A percentile compares a stretch with the other conserved stretches of the same genome.
Conservation (phyloP, 2,329 filamentous ascomycete species). For the Colletotrichum costaricense region DNA sequence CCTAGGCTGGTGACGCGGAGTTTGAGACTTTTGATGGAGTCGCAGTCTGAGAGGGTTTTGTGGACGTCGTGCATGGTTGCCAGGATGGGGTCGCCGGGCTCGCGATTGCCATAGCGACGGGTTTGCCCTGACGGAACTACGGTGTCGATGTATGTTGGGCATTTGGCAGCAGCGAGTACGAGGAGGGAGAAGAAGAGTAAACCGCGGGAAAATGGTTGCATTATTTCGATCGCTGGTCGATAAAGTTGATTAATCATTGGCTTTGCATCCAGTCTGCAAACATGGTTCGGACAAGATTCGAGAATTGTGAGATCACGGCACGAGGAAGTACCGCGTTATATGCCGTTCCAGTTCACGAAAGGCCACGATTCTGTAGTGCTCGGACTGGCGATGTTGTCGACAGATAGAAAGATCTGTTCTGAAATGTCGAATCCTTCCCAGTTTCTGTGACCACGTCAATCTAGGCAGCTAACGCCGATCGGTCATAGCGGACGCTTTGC, state of each 20-base stretch:
- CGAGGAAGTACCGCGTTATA: neutral
- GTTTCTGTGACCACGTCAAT: neutral
- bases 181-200: neutral
- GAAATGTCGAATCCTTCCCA: neutral
- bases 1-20: slow-evolving; percentile 15
- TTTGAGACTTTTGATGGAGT: slow-evolving; percentile 16
- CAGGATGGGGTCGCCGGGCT: slow-evolving; percentile 11
- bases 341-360: neutral
- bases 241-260: too few relatives aligned
- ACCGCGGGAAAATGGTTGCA: neutral
- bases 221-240: too few relatives aligned
- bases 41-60: neutral
- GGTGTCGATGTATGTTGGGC: slow-evolving; percentile 24
- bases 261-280: too few relatives aligned
- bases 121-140: neutral
- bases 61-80: slow-evolving; percentile 19
- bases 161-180: neutral
- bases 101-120: neutral
- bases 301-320: neutral
- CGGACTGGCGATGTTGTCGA: neutral
- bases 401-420: neutral
- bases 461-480: neutral
- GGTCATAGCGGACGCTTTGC: neutral
- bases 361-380: neutral
- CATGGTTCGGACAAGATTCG: too few relatives aligned